phyloP scores from a whole-genome alignment of 129 eudicot species.

The Helichrysum umbraculigerum region DNA sequence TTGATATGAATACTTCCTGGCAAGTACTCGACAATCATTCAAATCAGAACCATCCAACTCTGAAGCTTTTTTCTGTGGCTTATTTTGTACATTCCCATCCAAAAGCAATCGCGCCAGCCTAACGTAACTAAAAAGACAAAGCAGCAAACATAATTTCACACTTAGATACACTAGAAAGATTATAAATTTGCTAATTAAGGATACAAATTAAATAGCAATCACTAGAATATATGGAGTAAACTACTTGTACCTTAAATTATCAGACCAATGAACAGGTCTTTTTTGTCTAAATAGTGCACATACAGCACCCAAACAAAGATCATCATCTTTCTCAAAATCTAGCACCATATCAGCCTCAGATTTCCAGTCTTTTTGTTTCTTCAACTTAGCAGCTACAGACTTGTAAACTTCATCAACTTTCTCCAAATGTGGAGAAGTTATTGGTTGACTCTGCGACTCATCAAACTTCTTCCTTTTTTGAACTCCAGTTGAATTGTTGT shows the following conservation, averaged over 20 bases:
- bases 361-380: neutral
- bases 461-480: neutral
- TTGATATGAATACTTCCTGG: neutral
- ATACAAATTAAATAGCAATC: neutral
- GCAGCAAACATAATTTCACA: too few species aligned
- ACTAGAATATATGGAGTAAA: neutral
- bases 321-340: neutral
- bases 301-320: slow-evolving; percentile 11
- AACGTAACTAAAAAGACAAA: neutral
- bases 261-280: neutral
- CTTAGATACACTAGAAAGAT: neutral
- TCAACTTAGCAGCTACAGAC: neutral
- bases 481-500: neutral
- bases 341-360: neutral
- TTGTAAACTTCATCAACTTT: neutral
- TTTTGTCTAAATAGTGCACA: slow-evolving; percentile 3
- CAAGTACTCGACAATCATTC: neutral
- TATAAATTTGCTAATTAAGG: neutral
- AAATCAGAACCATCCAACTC: neutral
- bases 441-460: neutral
- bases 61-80: neutral
- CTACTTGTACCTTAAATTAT: neutral
- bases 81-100: neutral
- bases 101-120: neutral
- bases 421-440: neutral